Conservation (phyloP, 2,329 filamentous ascomycete species). For the Helicocarpus griseus region DNA sequence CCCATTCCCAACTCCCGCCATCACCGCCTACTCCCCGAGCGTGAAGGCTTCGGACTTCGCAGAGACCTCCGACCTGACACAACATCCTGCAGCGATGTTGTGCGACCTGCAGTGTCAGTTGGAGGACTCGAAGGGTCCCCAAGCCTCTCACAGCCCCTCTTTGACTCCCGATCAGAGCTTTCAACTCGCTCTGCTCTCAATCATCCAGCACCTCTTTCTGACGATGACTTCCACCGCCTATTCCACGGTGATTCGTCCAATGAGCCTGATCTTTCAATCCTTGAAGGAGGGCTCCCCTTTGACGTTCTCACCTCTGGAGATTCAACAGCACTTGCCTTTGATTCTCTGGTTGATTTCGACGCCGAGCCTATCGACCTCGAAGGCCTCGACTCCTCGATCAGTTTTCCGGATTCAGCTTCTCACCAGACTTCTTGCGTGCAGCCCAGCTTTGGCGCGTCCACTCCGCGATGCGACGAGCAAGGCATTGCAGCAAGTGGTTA, state of each 20-base stretch:
- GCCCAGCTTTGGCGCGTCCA: conserved; percentile 45
- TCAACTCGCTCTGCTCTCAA: conserved; percentile 46
- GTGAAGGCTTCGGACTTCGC: conserved; percentile 35
- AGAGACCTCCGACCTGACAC: conserved; percentile 81
- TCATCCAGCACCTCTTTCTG: conserved; percentile 57
- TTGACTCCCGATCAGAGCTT: conserved; percentile 29
- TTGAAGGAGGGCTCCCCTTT: conserved; percentile 69
- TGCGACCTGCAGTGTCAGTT: conserved; percentile 99
- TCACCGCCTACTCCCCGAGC: conserved; percentile 31
- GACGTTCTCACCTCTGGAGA: conserved; percentile 48
- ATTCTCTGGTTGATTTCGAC: conserved; percentile 48
- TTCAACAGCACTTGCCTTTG: conserved; percentile 42
- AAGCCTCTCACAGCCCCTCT: conserved; percentile 33
- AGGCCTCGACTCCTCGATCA: conserved; percentile 35
- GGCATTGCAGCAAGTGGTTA: conserved; percentile 43
- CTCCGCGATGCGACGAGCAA: conserved; percentile 44
- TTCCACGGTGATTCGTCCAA: conserved; percentile 55
- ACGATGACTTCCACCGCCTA: conserved; percentile 54
- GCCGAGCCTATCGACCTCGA: conserved; percentile 38
- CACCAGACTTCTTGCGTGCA: conserved; percentile 42
- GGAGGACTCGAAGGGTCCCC: conserved; percentile 46
- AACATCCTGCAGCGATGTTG: conserved; percentile 99
- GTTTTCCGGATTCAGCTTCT: conserved; percentile 42
- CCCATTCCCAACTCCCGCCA: conserved; percentile 30
- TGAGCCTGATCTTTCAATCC: conserved; percentile 65